Percentiles rank a stretch among this genome's conserved stretches.
Conservation (phyloP, 2,329 filamentous ascomycete species). For the Neonectria punicea region DNA sequence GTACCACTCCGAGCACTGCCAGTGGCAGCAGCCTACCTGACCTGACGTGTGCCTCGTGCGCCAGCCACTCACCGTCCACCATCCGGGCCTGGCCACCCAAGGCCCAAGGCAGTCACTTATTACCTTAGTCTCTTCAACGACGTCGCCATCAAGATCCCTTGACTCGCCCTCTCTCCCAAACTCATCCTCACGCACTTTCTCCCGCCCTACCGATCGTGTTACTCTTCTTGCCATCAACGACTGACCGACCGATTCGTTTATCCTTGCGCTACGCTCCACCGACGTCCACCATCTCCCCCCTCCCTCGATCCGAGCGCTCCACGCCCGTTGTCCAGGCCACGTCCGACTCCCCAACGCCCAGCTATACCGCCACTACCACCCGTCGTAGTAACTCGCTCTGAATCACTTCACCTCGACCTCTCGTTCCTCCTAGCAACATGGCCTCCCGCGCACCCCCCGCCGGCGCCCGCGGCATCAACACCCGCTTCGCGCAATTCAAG, state of each 20-base stretch:
- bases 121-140: slow-evolving; percentile 27
- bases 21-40: slow-evolving; percentile 20
- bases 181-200: slow-evolving; percentile 6
- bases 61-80: slow-evolving; percentile 33
- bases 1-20: slow-evolving; percentile 4
- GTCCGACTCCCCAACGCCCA: slow-evolving; percentile 39
- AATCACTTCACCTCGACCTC: slow-evolving; percentile 36
- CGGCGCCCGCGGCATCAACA: slow-evolving; percentile 72
- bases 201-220: slow-evolving; percentile 8
- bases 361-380: slow-evolving; percentile 40
- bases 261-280: slow-evolving; percentile 1
- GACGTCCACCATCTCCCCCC: slow-evolving; percentile 7
- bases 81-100: slow-evolving; percentile 27
- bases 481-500: slow-evolving; percentile 99
- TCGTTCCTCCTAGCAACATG: slow-evolving; percentile 66
- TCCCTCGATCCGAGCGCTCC: slow-evolving; percentile 32
- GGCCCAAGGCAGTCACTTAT: slow-evolving; percentile 30
- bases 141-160: slow-evolving; percentile 25
- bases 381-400: slow-evolving; percentile 26
- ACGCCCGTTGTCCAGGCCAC: slow-evolving; percentile 41
- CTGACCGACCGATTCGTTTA: not conserved
- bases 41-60: slow-evolving; percentile 40
- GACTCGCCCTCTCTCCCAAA: slow-evolving; percentile 24
- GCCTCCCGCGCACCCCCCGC: slow-evolving; percentile 79
- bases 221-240: slow-evolving; percentile 9